These are phyloP conservation scores for Diutina pseudorugosa DNA, from an alignment of 1,139 yeast genomes.

Conservation along the genomic window DNA sequence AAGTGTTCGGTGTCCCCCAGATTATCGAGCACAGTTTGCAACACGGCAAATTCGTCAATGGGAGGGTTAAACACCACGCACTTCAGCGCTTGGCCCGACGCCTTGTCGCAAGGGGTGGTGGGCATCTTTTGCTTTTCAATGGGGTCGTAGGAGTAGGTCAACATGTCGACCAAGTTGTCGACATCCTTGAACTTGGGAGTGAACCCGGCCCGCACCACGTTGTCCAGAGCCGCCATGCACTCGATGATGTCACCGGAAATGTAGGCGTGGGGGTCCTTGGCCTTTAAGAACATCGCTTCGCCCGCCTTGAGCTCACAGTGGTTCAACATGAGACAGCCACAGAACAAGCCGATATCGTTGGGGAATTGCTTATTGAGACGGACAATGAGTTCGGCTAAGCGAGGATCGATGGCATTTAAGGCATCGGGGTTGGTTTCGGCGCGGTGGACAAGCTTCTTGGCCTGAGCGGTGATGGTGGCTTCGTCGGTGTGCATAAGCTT, in stretches of 20 bases:
- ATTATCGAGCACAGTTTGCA: constrained; percentile 51
- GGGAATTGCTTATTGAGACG: constrained; percentile 85
- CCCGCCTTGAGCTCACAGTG: constrained; percentile 80
- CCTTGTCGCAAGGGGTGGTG: constrained; percentile 46
- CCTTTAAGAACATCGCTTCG: constrained; percentile 92
- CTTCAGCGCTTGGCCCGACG: constrained; percentile 50
- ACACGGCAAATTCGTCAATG: constrained; percentile 86
- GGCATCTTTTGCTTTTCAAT: constrained; percentile 91
- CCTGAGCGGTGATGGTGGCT: constrained; percentile 36
- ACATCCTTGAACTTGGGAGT: constrained; percentile 98
- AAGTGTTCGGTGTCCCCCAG: constrained; percentile 30
- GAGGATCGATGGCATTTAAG: constrained; percentile 31
- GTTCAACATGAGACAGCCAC: constrained; percentile 87
- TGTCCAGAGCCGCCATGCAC: constrained; percentile 99
- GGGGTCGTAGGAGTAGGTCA: constrained; percentile 80
- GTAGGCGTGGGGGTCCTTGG: constrained; percentile 97
- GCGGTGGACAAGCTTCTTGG: constrained; percentile 50
- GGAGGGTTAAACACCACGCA: constrained; percentile 85
- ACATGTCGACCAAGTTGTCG: constrained; percentile 73
- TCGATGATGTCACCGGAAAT: constrained; percentile 94
- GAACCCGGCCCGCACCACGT: constrained; percentile 96
- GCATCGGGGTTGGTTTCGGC: constrained; percentile 40
- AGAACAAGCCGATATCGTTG: constrained; percentile 84
- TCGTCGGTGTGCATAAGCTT: constrained; percentile 74
- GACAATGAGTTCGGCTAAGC: constrained; percentile 58